Evolutionary conservation across 495 filamentous ascomycete species (phyloP).

Genomic region (Podospora comata): DNA sequence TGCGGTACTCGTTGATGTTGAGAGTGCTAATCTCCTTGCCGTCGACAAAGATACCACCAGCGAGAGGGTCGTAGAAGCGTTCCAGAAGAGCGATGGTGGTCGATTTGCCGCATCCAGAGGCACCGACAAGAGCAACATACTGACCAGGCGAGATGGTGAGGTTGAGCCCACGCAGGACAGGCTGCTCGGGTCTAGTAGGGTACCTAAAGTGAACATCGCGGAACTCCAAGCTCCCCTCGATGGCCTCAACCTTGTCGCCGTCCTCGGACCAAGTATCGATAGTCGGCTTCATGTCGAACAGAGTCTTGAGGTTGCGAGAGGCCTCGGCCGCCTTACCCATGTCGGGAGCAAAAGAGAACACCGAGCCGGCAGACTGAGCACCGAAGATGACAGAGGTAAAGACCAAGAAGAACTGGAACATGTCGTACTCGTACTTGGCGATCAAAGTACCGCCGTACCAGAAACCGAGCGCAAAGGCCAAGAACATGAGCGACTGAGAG

Average conservation of each 20-base stretch:
- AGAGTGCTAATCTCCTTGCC: conserved; percentile 50
- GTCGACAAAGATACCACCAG: conserved; percentile 57
- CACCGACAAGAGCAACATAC: conserved; percentile 69
- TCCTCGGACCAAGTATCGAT: conserved; percentile 66
- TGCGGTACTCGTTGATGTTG: conserved; percentile 54
- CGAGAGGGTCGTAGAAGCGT: conserved; percentile 60
- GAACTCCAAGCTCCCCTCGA: conserved; percentile 57
- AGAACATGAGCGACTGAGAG: conserved; percentile 76
- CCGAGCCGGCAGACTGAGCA: conserved; percentile 39
- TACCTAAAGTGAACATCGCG: conserved; percentile 62
- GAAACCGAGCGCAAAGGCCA: conserved; percentile 79
- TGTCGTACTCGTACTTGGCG: conserved; percentile 61
- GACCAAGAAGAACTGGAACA: conserved; percentile 83
- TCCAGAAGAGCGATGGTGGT: conserved; percentile 69
- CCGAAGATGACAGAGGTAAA: conserved; percentile 54
- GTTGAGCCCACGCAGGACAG: conserved; percentile 53
- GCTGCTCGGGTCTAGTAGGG: conserved; percentile 54
- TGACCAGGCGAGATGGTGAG: conserved; percentile 63
- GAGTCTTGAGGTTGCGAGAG: conserved; percentile 36
- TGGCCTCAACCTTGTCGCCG: conserved; percentile 55
- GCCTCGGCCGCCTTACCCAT: conserved; percentile 40
- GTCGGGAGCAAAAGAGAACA: conserved; percentile 41
- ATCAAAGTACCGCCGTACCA: conserved; percentile 80
- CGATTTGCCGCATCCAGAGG: conserved; percentile 73
- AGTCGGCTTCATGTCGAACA: conserved; percentile 38